These are phyloP conservation scores for Erodium texanum DNA, from an alignment of 441 rosid genomes.

Conservation along the genomic window DNA sequence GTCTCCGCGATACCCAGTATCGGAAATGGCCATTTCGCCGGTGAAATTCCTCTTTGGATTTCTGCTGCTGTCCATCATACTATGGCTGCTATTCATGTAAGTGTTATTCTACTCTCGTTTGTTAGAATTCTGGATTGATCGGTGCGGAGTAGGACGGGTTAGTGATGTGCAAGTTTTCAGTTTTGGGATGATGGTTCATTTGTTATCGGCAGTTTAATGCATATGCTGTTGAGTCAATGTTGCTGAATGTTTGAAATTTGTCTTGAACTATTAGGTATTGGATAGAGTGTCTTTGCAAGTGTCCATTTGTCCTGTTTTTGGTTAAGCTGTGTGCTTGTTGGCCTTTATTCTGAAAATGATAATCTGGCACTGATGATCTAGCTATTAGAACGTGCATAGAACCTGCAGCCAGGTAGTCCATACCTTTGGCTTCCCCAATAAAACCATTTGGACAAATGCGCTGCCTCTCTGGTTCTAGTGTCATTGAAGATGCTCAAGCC, in stretches of 20 bases:
- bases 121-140: background rate
- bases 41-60: conserved; percentile 87
- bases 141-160: background rate
- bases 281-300: background rate
- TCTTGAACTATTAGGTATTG: background rate
- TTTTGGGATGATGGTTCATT: background rate
- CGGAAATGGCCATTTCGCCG: conserved; percentile 74
- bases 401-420: background rate
- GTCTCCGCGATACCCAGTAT: background rate
- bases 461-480: background rate
- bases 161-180: background rate
- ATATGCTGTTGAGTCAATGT: background rate
- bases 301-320: background rate
- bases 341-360: background rate
- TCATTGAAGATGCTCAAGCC: background rate
- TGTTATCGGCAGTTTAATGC: background rate
- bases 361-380: background rate
- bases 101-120: conserved; percentile 22
- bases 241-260: background rate
- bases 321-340: background rate
- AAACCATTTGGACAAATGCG: background rate
- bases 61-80: conserved; percentile 48
- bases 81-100: conserved; percentile 91
- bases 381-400: background rate
- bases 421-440: background rate